Conservation (phyloP, 345 rosid species). For the Firmiana major region DNA sequence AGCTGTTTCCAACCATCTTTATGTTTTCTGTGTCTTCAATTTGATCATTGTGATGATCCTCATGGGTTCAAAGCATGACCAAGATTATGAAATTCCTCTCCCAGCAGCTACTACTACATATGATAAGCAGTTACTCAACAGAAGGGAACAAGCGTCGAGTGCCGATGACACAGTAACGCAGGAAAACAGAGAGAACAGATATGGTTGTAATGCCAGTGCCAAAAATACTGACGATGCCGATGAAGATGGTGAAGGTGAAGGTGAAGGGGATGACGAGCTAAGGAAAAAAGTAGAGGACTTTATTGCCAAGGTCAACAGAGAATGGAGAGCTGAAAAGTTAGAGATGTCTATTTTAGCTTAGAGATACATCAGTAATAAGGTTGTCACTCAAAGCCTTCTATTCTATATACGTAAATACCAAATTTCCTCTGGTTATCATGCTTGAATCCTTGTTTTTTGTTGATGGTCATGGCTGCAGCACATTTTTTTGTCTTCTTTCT, state of each 20-base stretch:
- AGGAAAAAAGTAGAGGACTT: slow-evolving; percentile 59
- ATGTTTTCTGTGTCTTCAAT: slow-evolving; percentile 45
- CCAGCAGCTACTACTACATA: not conserved
- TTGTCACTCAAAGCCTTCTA: no score
- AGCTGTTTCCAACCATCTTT: slow-evolving; percentile 41
- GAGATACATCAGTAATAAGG: not conserved
- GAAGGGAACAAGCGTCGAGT: not conserved
- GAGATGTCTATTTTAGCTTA: not conserved
- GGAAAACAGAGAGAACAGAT: not conserved
- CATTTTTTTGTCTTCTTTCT: not conserved
- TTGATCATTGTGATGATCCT: slow-evolving; percentile 39
- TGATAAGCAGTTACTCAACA: not conserved
- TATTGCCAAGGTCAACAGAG: slow-evolving; percentile 46
- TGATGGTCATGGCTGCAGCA: not conserved
- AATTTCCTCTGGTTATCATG: not conserved
- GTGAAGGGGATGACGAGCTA: slow-evolving; percentile 35
- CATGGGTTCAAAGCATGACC: slow-evolving; percentile 29
- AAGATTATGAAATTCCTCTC: slow-evolving; percentile 9
- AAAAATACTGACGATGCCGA: not conserved
- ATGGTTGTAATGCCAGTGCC: not conserved
- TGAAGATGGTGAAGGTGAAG: slow-evolving; percentile 20
- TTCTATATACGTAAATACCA: no score
- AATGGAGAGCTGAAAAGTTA: slow-evolving; percentile 48
- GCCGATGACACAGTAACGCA: not conserved
- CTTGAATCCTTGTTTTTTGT: not conserved